Evolutionary conservation across 2,329 filamentous ascomycete species (phyloP).

Genomic region (Beauveria brongniartii): DNA sequence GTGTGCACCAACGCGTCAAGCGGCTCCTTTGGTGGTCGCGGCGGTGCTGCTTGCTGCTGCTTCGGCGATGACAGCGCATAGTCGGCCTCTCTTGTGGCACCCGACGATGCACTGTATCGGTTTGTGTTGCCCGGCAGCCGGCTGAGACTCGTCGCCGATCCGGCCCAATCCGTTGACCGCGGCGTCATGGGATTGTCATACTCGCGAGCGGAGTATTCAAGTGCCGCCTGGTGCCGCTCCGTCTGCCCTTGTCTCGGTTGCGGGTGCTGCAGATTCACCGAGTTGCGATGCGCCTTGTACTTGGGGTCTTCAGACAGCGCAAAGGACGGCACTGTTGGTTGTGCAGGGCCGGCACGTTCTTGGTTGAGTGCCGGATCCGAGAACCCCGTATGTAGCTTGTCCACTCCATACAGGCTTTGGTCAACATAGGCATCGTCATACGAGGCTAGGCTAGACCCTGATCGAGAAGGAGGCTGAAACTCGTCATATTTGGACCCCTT

Average conservation of each 20-base stretch:
- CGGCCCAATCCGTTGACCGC: conserved; percentile 53
- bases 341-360: conserved; percentile 6
- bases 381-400: conserved; percentile 51
- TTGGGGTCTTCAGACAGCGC: conserved; percentile 56
- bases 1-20: conserved; percentile 37
- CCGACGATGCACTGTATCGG: conserved; percentile 38
- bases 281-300: conserved; percentile 75
- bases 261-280: conserved; percentile 70
- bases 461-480: conserved; percentile 57
- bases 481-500: conserved; percentile 54
- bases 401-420: conserved; percentile 48
- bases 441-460: conserved; percentile 64
- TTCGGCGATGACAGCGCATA: conserved; percentile 39
- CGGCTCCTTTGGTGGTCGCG: conserved; percentile 56
- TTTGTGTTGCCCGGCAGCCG: conserved; percentile 40
- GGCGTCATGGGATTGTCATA: conserved; percentile 56
- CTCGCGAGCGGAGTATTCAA: conserved; percentile 65
- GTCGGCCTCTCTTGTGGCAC: conserved; percentile 28
- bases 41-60: conserved; percentile 33
- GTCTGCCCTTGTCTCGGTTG: conserved; percentile 68
- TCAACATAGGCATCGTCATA: conserved; percentile 53
- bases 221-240: conserved; percentile 62
- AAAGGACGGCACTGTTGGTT: conserved; percentile 6
- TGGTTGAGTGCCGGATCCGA: conserved; percentile 41
- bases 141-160: conserved; percentile 51